Percentiles rank a stretch among this genome's conserved stretches.
phyloP scores from a whole-genome alignment of 495 filamentous ascomycete species.

The Penicillium cinerascens region DNA sequence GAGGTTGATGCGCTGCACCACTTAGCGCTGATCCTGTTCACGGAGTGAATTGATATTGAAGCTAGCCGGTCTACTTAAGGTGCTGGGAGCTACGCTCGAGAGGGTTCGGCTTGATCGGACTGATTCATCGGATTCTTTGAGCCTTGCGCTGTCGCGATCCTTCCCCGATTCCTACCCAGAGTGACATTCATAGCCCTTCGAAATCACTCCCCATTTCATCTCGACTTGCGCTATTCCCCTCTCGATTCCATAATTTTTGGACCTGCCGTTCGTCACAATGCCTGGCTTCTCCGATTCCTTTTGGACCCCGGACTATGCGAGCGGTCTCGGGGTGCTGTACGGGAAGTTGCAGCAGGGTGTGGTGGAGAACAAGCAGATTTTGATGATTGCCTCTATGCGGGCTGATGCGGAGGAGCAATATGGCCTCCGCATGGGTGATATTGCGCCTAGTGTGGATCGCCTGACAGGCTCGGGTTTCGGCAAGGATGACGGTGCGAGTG shows the following conservation, averaged over 20 bases:
- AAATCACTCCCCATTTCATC: not conserved
- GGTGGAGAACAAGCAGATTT: conserved; percentile 89
- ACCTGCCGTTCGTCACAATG: conserved; percentile 47
- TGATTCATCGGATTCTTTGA: conserved; percentile 1
- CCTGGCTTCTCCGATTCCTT: conserved; percentile 90
- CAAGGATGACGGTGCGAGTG: conserved; percentile 93
- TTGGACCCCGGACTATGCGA: conserved; percentile 92
- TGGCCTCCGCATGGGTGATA: conserved; percentile 74
- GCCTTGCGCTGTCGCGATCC: conserved; percentile 4
- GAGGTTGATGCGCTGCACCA: conserved; percentile 6
- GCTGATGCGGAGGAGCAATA: conserved; percentile 94
- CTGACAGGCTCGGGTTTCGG: conserved; percentile 74
- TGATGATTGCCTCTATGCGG: conserved; percentile 88
- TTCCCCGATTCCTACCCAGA: not conserved
- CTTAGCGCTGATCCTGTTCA: not conserved
- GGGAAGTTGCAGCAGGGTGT: conserved; percentile 95
- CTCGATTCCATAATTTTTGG: conserved; percentile 3
- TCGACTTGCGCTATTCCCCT: not conserved
- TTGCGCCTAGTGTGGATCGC: conserved; percentile 76
- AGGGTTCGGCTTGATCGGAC: conserved; percentile 3
- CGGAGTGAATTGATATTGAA: not conserved
- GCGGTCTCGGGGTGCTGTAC: conserved; percentile 92
- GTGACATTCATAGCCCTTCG: not conserved
- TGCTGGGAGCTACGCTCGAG: conserved; percentile 1
- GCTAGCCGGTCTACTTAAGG: conserved; percentile 2